phyloP scores from a whole-genome alignment of 2,329 filamentous ascomycete species.

The Pseudopyricularia javanii region DNA sequence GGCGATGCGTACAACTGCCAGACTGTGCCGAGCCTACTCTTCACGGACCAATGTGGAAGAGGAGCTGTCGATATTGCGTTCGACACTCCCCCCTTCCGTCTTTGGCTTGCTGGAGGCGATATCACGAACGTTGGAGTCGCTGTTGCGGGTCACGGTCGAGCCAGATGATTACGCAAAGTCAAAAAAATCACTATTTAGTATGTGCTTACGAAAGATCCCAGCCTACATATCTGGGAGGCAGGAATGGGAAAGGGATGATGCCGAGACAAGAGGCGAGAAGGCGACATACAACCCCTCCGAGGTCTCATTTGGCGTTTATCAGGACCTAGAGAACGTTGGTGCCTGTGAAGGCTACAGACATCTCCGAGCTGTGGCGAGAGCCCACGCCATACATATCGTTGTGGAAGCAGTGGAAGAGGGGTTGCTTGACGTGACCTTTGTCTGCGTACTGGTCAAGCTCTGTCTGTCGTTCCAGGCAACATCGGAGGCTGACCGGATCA shows the following conservation, averaged over 20 bases:
- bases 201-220: slow-evolving; percentile 36
- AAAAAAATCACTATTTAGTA: slow-evolving; percentile 29
- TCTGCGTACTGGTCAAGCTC: slow-evolving; percentile 25
- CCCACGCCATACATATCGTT: slow-evolving; percentile 31
- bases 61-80: slow-evolving; percentile 21
- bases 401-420: slow-evolving; percentile 26
- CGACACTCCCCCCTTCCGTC: slow-evolving; percentile 13
- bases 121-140: slow-evolving; percentile 28
- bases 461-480: slow-evolving; percentile 22
- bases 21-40: slow-evolving; percentile 2
- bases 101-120: slow-evolving; percentile 30
- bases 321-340: slow-evolving; percentile 29
- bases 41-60: slow-evolving; percentile 15
- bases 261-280: slow-evolving; percentile 22
- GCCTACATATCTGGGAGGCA: slow-evolving; percentile 33
- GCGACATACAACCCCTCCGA: slow-evolving; percentile 21
- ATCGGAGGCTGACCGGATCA: slow-evolving; percentile 27
- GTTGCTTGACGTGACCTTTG: slow-evolving; percentile 26
- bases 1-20: background rate
- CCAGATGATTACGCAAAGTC: background rate
- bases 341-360: slow-evolving; percentile 30
- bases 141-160: slow-evolving; percentile 26
- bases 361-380: slow-evolving; percentile 29
- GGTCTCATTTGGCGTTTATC: slow-evolving; percentile 32
- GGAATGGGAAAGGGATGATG: slow-evolving; percentile 22